Evolutionary conservation across 257 asterid genomes (phyloP).

Genomic region (Ilex asprella): DNA sequence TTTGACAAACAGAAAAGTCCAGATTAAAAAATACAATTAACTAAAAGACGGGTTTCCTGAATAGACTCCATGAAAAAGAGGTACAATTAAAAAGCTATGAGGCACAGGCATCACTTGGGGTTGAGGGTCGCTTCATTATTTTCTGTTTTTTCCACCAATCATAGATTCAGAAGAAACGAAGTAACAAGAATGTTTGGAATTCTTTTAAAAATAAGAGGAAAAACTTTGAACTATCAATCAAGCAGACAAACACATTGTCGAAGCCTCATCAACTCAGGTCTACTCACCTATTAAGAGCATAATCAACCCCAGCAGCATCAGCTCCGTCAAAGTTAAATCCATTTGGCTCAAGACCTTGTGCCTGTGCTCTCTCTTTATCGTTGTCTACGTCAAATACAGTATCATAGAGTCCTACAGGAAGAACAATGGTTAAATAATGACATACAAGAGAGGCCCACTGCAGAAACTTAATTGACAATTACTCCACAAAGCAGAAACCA

Average conservation of each 20-base stretch:
- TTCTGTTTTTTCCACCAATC: too few species aligned
- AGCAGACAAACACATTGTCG: background rate
- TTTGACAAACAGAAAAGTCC: background rate
- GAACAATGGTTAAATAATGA: slow-evolving; percentile 4
- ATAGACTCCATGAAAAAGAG: too few species aligned
- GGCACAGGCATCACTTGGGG: background rate
- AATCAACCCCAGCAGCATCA: slow-evolving; percentile 90
- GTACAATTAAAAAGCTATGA: background rate
- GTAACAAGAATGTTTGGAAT: background rate
- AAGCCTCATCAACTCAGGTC: background rate
- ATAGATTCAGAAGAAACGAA: too few species aligned
- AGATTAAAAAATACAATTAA: too few species aligned
- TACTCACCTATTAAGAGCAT: slow-evolving; percentile 85
- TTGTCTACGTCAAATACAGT: slow-evolving; percentile 95
- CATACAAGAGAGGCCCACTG: background rate
- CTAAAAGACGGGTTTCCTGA: too few species aligned
- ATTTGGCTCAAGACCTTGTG: slow-evolving; percentile 73
- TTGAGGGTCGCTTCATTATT: background rate
- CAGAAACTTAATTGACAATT: too few species aligned
- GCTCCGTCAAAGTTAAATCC: slow-evolving; percentile 97
- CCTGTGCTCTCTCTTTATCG: slow-evolving; percentile 77
- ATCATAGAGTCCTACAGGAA: slow-evolving; percentile 71
- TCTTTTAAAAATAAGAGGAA: too few species aligned
- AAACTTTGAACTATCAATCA: background rate
- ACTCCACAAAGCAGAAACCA: background rate